Base-by-base conservation (phyloP, 164 flowering plant genomes). In the Vitis rotundifolia region DNA sequence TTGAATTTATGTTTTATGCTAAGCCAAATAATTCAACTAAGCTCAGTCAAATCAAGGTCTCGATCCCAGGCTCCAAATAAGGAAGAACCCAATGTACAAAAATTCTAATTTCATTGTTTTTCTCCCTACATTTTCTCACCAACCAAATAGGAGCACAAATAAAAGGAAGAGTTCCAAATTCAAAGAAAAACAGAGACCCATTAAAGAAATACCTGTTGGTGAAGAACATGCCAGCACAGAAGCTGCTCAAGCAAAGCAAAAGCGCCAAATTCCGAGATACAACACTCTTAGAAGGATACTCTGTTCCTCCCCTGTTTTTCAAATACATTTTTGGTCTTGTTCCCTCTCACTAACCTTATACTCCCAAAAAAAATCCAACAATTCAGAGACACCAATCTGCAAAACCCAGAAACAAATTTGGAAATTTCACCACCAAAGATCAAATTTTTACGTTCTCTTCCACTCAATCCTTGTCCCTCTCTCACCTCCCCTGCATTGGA, bases 191-290 rank as follows among this genome's bases (percentile, higher is more conserved):
- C 10, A 11, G 55, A 63, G 13, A 37, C 55, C 44, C 15, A 74
- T 5, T 13, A 48, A 54, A 7, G 22, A 18, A 55, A 12, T 73
- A 89, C 93, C 91, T 86, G 84, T 78, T 83, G 59, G 93, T 85
- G 87, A 91, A 88, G 78, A 88, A 77, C 80, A 86, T 79, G 49
- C 97, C 97, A 65, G 79, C 86, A 69, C 88, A 88, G 79, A 91
- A 91, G 76, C 97, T 84, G 44, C 84, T 77, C 11, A 89, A 19
- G 70, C 97, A 89, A 31, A 91, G 82, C 61, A 88, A 76, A 65
- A 88, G 64, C 26, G 77, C 77, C 86, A 79, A 82, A 29, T 81
- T 88, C 49, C 83, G 73, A 2, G 95, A 68, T 6, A 84, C 59
- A 22, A 76, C 69, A 67, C 64, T 81, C 56, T 75, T 88, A 5